Base-by-base conservation (phyloP, 768 basidiomycete species). In the Rhodotorula sphaerocarpa region DNA sequence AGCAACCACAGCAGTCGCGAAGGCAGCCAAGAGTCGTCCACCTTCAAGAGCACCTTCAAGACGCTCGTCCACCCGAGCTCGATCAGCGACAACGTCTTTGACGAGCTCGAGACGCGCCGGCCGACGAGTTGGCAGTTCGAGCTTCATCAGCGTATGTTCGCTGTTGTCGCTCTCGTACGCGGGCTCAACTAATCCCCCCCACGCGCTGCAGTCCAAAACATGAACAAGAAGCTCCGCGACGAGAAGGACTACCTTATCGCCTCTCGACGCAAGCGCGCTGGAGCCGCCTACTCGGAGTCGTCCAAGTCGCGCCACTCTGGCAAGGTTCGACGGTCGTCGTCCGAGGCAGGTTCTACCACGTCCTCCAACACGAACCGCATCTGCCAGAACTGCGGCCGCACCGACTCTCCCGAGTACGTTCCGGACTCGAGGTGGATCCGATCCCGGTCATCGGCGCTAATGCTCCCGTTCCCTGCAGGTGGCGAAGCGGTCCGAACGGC, bases 401-500 rank as follows among this genome's bases (percentile, higher is more conserved):
- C 55, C 10, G 61, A 63, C 27, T 63, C 61, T 3, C 66, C 66
- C 25, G 66, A 67, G 61, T 67, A 20, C 16, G 57, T 60, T 20
- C 6, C n/a, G n/a, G n/a, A n/a, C n/a, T n/a, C n/a, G n/a, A n/a
- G n/a, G n/a, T n/a, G n/a, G n/a, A n/a, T n/a, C n/a, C n/a, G n/a
- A n/a, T n/a, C n/a, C n/a, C n/a, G n/a, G n/a, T n/a, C n/a, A 3
- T n/a, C 15, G 16, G n/a, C n/a, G 0, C 3, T 47, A 10, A 11
- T 46, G 31, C 43, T n/a, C 14, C 18, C 21, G 23, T 14, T 7
- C 3, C 0, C 1, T n/a, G 16, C 46, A 63, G 61, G 76, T 97
- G 93, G 93, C 82, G 93, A 71, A 92, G 92, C 81, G 92, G 92
- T 12, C 92, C 92, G 3, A 80, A 82, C 61, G 93, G 93, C 36